Evolutionary conservation across 2,329 filamentous ascomycete species (phyloP), one percentile per base, ranked within the genome.

Genomic region (Beauveria brongniartii): DNA sequence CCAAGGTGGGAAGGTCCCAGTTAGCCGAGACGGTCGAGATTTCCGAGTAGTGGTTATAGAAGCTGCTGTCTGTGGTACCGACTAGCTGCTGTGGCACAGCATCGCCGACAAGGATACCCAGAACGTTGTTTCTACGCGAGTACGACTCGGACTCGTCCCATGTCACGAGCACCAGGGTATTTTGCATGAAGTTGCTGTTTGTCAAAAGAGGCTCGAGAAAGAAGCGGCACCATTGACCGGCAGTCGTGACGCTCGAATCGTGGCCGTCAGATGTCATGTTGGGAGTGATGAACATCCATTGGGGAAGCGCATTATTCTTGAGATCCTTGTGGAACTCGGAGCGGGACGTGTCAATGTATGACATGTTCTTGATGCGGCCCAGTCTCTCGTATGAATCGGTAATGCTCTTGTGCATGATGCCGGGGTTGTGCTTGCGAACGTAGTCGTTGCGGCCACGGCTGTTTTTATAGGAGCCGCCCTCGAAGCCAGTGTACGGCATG

Each of bases 81-180:
- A 84, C 75, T 1, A 89, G 80, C 18, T 80, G 55, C 3, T 76
- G 54, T 8, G 89, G 88, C 2, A 95, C 74, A 14, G 85, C 87
- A 61, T 89, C 89, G 16, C 90, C 91, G 3, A 94, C 76, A 0
- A 94, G 80, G 65, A 94, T 80, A 63, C 78, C 83, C 62, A 90
- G 82, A 56, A 94, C 81, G 46, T 80, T 79, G 79, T 93, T 94
- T 66, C 82, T 80, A 24, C 77, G 74, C 6, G 77, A 73, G 73
- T 91, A 91, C 12, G 81, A 85, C 67, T 87, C 82, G 70, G 86
- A 89, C 76, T 94, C 91, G 65, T 94, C 91, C 68, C 91, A 94
- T 8, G 86, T 92, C 62, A 94, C 73, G 5, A 93, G 77, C 9
- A 94, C 81, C 1, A 94, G 80, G 0, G 89, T 92, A 69, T 89